Evolutionary conservation across 768 basidiomycete species (phyloP), one percentile per base, ranked within the genome.

Genomic region (Tulasnella sp.): DNA sequence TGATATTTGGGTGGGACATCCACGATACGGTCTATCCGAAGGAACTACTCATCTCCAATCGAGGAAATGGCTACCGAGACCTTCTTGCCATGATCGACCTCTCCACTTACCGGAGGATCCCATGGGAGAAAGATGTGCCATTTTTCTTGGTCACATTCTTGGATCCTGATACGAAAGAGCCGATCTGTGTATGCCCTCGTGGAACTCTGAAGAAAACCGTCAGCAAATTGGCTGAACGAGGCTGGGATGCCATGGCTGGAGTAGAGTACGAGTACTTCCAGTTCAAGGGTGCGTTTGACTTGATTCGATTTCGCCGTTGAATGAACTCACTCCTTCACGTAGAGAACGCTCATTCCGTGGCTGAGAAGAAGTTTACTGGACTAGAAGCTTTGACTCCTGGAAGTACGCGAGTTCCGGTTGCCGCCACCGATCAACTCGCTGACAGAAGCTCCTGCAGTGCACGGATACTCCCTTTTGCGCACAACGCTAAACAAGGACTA

Each of bases 211-310:
- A 88, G 81, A 87, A 85, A 40, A 87, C 90, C 0, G 86, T 88
- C 0, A 88, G 89, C 2, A 85, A 84, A 51, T 90, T 89, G 0
- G 85, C 84, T 55, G 83, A 85, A 40, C 78, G 84, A 3, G 90
- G 88, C 1, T 88, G 88, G 80, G 85, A 89, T 40, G 93, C 94
- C 82, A 87, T 90, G 81, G 91, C 94, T n/a, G 96, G 95, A 11
- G 89, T 93, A 10, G 97, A 99, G 85, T 99, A 94, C 81, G 98
- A 99, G 93, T 95, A 93, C 82, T 95, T 94, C 83, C 93, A 95
- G 84, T 95, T 95, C 84, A 91, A 93, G 89, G 94, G 94, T 92
- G 81, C 13, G 40, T 76, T n/a, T 32, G 3, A 42, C 40, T 29
- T 29, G 18, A 70, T 10, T 18, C n/a, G 42, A 61, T 11, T 61